Evolutionary conservation across 108 stramenopile species (phyloP).

Genomic region (Craspedostauros australis): DNA sequence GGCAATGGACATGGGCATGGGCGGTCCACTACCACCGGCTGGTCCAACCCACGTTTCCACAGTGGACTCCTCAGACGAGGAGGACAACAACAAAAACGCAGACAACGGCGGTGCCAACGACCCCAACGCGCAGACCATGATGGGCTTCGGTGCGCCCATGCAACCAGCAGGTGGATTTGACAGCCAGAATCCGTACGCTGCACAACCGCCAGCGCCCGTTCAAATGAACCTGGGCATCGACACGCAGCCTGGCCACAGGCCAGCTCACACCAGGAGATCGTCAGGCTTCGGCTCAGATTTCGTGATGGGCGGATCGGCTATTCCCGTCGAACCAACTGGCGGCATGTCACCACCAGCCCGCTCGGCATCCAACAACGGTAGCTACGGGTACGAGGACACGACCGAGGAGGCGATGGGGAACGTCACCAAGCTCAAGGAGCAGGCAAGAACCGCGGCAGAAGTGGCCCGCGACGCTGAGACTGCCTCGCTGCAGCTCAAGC

Average conservation of each 20-base stretch:
- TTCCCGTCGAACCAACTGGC: conserved; percentile 12
- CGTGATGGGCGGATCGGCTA: conserved; percentile 39
- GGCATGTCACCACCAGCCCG: conserved; percentile 10
- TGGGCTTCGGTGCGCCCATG: too few relatives aligned
- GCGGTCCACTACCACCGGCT: too few relatives aligned
- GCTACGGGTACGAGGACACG: conserved; percentile 19
- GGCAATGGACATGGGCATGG: too few relatives aligned
- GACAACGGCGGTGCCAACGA: too few relatives aligned
- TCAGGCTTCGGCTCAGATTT: conserved; percentile 21
- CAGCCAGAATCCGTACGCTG: too few relatives aligned
- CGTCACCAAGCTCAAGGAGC: conserved; percentile 41
- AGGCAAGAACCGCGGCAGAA: conserved; percentile 44
- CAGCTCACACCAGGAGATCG: neutral
- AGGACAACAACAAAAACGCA: too few relatives aligned
- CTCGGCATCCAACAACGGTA: conserved; percentile 10
- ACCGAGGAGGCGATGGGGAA: conserved; percentile 22
- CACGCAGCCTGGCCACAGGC: neutral
- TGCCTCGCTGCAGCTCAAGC: conserved; percentile 27
- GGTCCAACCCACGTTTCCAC: too few relatives aligned
- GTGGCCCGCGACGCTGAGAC: conserved; percentile 49
- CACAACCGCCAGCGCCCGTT: too few relatives aligned
- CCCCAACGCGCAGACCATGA: too few relatives aligned
- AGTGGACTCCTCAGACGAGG: too few relatives aligned
- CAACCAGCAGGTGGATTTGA: too few relatives aligned
- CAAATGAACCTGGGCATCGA: too few relatives aligned